These are phyloP conservation scores for Bauhinia variegata DNA, from an alignment of 306 rosid genomes.

Conservation along the genomic window DNA sequence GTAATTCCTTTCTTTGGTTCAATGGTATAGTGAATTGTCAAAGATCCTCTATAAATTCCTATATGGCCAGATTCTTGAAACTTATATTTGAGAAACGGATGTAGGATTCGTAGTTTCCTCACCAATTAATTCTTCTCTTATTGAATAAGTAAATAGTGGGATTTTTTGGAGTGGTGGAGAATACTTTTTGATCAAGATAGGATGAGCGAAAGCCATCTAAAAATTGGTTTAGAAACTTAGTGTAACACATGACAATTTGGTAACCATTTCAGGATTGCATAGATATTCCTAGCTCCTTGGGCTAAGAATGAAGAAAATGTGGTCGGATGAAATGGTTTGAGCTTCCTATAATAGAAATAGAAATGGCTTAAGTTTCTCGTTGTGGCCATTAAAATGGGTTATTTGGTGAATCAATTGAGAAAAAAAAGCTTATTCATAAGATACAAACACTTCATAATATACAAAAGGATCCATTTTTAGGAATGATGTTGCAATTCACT, in stretches of 20 bases:
- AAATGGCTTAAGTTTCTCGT: too few species aligned
- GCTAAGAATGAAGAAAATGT: slow-evolving; percentile 8
- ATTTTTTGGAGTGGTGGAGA: neutral
- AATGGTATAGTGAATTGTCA: too few species aligned
- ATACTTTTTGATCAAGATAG: neutral
- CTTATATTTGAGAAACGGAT: neutral
- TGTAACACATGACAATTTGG: too few species aligned
- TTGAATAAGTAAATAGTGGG: too few species aligned
- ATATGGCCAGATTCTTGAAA: neutral
- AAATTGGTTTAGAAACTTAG: neutral
- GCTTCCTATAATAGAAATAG: too few species aligned
- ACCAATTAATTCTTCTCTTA: too few species aligned
- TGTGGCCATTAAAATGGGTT: neutral
- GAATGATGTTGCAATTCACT: neutral
- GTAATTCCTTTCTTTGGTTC: too few species aligned
- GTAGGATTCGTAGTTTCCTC: too few species aligned
- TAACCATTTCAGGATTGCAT: neutral
- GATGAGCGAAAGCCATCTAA: neutral
- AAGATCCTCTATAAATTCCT: neutral
- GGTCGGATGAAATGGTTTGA: slow-evolving; percentile 9
- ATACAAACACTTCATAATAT: neutral
- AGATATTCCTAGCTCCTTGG: neutral
- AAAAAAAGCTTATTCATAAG: neutral
- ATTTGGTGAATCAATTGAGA: neutral
- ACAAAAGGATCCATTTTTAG: neutral